phyloP scores from a whole-genome alignment of 2,329 filamentous ascomycete genomes.

The Fusarium verticillioides region DNA sequence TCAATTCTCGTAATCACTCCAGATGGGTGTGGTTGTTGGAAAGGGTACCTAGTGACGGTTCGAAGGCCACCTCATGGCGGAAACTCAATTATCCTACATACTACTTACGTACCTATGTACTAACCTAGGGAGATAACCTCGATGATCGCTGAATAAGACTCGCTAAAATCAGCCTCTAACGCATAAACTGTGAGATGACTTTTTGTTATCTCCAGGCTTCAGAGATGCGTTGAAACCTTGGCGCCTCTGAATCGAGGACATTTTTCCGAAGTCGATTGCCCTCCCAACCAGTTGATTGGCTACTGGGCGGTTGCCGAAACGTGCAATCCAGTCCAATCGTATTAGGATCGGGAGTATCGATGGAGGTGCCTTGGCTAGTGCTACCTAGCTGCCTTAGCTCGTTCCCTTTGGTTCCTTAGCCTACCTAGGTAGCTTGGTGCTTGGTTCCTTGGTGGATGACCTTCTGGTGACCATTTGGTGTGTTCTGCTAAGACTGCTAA shows the following conservation, averaged over 20 bases:
- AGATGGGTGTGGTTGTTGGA: background rate
- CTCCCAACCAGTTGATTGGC: constrained; percentile 8
- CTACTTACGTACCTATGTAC: no score
- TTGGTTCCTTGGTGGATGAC: background rate
- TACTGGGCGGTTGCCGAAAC: constrained; percentile 31
- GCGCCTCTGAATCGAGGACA: constrained; percentile 30
- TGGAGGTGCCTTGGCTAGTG: constrained; percentile 31
- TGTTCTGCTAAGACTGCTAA: background rate
- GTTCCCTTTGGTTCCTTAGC: background rate
- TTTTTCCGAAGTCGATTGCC: constrained; percentile 30
- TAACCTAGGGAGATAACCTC: background rate
- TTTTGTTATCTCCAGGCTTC: constrained; percentile 11
- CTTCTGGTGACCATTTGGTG: background rate
- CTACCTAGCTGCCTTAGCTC: constrained; percentile 13
- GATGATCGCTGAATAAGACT: background rate
- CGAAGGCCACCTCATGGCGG: background rate
- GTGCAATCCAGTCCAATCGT: constrained; percentile 34
- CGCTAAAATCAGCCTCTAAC: constrained; percentile 9
- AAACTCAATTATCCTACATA: constrained; percentile 15
- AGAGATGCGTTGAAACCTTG: constrained; percentile 32
- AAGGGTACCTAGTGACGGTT: background rate
- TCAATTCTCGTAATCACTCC: constrained; percentile 9
- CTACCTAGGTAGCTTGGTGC: no score
- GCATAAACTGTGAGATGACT: constrained; percentile 17
- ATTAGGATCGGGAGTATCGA: constrained; percentile 37